Conservation (phyloP, 1,284 basidiomycete species). For the Porogramme epimiltina region DNA sequence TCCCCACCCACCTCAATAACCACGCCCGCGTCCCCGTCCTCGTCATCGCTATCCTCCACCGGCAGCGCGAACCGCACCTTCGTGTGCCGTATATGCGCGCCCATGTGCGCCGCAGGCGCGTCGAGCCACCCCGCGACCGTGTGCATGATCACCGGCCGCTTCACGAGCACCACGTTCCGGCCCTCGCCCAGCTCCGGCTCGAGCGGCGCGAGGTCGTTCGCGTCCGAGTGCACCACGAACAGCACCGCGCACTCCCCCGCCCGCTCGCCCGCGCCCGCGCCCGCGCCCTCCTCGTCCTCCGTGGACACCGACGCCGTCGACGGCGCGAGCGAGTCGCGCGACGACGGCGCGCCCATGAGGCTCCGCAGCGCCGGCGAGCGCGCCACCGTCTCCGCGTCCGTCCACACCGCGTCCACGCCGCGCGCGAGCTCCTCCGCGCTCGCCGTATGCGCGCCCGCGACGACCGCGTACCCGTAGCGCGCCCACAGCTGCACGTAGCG, state of each 20-base stretch:
- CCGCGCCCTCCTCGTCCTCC: too few species aligned
- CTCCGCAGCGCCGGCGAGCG: slow-evolving; percentile 18
- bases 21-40: background rate
- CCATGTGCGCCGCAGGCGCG: slow-evolving; percentile 23
- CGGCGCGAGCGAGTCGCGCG: too few species aligned
- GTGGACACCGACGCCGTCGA: too few species aligned
- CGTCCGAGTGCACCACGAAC: slow-evolving; percentile 27
- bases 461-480: slow-evolving; percentile 20
- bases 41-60: background rate
- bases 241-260: slow-evolving; percentile 16
- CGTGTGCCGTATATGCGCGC: slow-evolving; percentile 18
- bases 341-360: slow-evolving; percentile 15
- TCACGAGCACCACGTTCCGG: slow-evolving; percentile 28
- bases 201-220: slow-evolving; percentile 24
- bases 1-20: slow-evolving; percentile 2
- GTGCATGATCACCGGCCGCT: slow-evolving; percentile 32
- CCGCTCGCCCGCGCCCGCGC: background rate
- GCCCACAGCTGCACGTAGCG: slow-evolving; percentile 26
- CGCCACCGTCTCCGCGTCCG: slow-evolving; percentile 27
- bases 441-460: slow-evolving; percentile 4
- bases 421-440: slow-evolving; percentile 19
- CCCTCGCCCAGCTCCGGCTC: slow-evolving; percentile 25
- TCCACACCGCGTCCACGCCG: slow-evolving; percentile 29
- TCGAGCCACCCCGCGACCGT: slow-evolving; percentile 24
- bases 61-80: slow-evolving; percentile 31